phyloP scores from a whole-genome alignment of 495 filamentous ascomycete species.

The Aspergillus diversus region DNA sequence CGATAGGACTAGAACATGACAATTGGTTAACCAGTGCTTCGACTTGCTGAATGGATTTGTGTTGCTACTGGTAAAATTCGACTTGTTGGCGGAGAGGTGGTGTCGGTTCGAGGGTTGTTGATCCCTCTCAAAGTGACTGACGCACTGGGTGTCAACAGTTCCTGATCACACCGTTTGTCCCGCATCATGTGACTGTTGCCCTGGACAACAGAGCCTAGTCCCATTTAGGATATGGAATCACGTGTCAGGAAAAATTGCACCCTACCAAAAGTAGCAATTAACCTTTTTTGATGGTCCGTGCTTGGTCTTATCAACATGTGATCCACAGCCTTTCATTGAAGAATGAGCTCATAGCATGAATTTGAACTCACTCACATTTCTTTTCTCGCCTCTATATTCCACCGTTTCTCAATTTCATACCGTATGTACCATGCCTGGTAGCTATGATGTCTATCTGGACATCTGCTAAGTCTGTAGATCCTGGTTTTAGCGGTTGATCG shows the following conservation, averaged over 20 bases:
- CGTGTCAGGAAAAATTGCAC: conserved; percentile 1
- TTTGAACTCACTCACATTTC: not conserved
- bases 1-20: conserved; percentile 29
- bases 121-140: conserved; percentile 37
- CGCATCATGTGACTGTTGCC: conserved; percentile 45
- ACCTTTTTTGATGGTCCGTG: not conserved
- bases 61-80: conserved; percentile 5
- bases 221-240: conserved; percentile 4
- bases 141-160: conserved; percentile 26
- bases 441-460: conserved; percentile 1
- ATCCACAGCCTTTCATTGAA: not conserved
- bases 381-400: not conserved
- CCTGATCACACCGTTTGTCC: conserved; percentile 39
- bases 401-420: not conserved
- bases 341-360: not conserved
- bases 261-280: not conserved
- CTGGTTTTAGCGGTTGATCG: not conserved
- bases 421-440: conserved; percentile 8
- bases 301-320: not conserved
- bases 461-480: conserved; percentile 13
- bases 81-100: conserved; percentile 20
- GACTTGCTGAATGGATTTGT: not conserved
- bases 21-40: conserved; percentile 6
- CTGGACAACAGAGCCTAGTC: conserved; percentile 32
- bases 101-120: conserved; percentile 15